Evolutionary conservation across 2,329 filamentous ascomycete genomes (phyloP).

Genomic region (Dactylellina sp.): DNA sequence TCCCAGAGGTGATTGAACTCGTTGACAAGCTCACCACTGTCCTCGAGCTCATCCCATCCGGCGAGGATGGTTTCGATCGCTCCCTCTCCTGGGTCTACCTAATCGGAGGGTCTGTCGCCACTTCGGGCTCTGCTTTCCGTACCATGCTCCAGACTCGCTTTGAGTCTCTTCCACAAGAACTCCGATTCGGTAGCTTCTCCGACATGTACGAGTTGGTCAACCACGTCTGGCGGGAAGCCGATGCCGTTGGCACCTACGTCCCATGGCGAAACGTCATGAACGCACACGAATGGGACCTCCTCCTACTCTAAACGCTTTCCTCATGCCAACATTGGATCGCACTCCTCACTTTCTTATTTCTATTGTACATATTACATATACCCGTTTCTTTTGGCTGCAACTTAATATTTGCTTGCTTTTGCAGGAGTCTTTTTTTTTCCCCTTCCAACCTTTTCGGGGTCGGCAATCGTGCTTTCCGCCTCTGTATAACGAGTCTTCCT

Average conservation of each 20-base stretch:
- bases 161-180: slow-evolving; percentile 78
- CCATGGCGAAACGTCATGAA: slow-evolving; percentile 97
- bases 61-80: slow-evolving; percentile 85
- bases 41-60: slow-evolving; percentile 84
- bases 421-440: slow-evolving; percentile 9
- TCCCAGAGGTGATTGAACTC: slow-evolving; percentile 79
- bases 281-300: slow-evolving; percentile 89
- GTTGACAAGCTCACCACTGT: slow-evolving; percentile 81
- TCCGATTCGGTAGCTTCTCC: slow-evolving; percentile 85
- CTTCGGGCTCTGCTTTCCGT: slow-evolving; percentile 79
- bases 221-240: slow-evolving; percentile 83
- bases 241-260: slow-evolving; percentile 73
- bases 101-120: slow-evolving; percentile 82
- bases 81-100: slow-evolving; percentile 94
- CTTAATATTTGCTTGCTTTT: slow-evolving; percentile 27
- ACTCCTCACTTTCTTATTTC: slow-evolving; percentile 27
- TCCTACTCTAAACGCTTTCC: slow-evolving; percentile 76
- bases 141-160: slow-evolving; percentile 80
- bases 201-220: slow-evolving; percentile 80
- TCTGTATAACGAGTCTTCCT: slow-evolving; percentile 49
- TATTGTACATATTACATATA: slow-evolving; percentile 57
- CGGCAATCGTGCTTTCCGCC: slow-evolving; percentile 31
- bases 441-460: too few relatives aligned
- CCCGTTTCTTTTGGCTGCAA: slow-evolving; percentile 17
- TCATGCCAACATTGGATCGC: too few relatives aligned